Evolutionary conservation across 2,329 filamentous ascomycete genomes (phyloP), one percentile per base, ranked within the genome.

Genomic region (Trichoderma sp.): DNA sequence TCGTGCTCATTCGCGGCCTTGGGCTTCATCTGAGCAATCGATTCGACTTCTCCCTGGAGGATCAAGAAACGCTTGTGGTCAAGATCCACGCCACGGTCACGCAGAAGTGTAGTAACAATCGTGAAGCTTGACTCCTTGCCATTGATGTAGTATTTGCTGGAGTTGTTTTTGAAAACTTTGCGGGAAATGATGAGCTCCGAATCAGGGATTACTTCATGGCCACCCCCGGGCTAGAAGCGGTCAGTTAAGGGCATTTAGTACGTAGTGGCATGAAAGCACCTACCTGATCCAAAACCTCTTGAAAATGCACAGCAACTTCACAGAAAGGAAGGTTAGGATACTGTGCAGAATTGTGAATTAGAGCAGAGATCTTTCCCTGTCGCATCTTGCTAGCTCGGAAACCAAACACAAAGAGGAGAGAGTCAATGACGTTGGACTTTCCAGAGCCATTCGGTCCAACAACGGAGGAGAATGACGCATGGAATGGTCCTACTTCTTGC

Each of bases 361-460:
- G 83, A 4, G 96, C 96, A 1, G 96, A 99, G 59, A 99, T 94
- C 82, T 99, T 99, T 76, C 96, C 96, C 79, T 99, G 96, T 76
- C 96, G 88, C 96, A 99, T 99, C 82, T 99, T 99, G 85, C 95
- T 98, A 52, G 96, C 96, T 70, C 96, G 90, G 83, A 99, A 99
- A 66, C 96, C 96, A 77, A 99, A 99, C n/a, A 99, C 96, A 76
- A 99, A 99, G 0, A 99, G 87, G 32, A 99, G 83, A 2, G 96
- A 97, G 80, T 99, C 96, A 77, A 99, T 99, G 71, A 99, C 96
- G 75, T 99, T 99, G 26, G 96, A 98, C 79, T 99, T 99, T 69
- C 96, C 96, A 11, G 96, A 99, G 70, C 96, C 96, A 78, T 99
- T 99, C 60, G 96, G 96, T 0, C 96, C 96, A 11, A 99, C 96